phyloP scores from a whole-genome alignment of 768 basidiomycete genomes.

The Mycena amicta region DNA sequence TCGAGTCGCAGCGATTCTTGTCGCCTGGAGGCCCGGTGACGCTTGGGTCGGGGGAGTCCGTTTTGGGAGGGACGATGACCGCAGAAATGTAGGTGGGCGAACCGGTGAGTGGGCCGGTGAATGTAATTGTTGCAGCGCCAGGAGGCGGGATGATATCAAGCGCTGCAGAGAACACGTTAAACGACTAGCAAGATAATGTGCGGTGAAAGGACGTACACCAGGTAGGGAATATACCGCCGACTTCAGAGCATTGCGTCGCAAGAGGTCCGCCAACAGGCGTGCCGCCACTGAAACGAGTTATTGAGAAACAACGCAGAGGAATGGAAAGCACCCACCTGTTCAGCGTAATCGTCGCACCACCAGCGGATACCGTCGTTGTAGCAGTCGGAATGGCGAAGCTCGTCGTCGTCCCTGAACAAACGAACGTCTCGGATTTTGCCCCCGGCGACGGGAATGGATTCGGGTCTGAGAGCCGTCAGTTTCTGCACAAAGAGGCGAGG shows the following conservation, averaged over 20 bases:
- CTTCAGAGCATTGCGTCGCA: neutral
- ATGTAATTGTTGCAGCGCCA: conserved; percentile 3
- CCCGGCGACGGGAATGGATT: conserved; percentile 7
- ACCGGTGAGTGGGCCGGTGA: conserved; percentile 7
- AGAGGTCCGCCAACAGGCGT: conserved; percentile 5
- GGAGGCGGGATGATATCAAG: conserved; percentile 9
- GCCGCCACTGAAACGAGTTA: neutral
- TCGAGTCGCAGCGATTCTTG: conserved; percentile 3
- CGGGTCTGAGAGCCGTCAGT: conserved; percentile 7
- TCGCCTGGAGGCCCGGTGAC: conserved; percentile 9
- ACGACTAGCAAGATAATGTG: too few relatives aligned
- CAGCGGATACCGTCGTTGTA: conserved; percentile 1
- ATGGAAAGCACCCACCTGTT: neutral
- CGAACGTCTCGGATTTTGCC: conserved; percentile 9
- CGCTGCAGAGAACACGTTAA: neutral
- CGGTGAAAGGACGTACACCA: conserved; percentile 1
- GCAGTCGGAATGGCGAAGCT: neutral
- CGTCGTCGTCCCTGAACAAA: conserved; percentile 3
- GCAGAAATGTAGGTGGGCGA: neutral
- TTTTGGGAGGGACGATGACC: neutral
- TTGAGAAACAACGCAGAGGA: neutral
- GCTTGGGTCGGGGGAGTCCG: neutral
- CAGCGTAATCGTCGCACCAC: conserved; percentile 6
- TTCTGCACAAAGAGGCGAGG: neutral
- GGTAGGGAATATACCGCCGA: conserved; percentile 1